These are phyloP conservation scores for Pseudoscleropodium purum DNA, from an alignment of 225 moss, liverwort and hornwort genomes.

Conservation along the genomic window DNA sequence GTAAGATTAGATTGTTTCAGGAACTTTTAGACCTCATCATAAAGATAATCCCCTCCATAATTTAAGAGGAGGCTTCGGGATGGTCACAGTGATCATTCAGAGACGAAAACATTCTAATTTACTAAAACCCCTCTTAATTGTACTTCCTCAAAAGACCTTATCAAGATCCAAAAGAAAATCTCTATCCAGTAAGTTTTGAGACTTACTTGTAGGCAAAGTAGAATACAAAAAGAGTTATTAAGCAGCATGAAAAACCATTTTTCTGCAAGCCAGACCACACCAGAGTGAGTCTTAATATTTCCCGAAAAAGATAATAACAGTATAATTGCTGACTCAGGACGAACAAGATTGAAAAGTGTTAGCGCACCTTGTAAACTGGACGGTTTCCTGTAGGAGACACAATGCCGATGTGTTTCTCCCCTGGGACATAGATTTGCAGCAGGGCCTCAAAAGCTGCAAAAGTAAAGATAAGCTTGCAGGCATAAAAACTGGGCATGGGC, in stretches of 20 bases:
- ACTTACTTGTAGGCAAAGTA: conserved; percentile 80
- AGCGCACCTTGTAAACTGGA: conserved; percentile 65
- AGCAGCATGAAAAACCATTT: conserved; percentile 72
- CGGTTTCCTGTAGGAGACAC: conserved; percentile 75
- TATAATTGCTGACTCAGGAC: not conserved
- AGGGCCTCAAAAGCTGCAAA: conserved; percentile 82
- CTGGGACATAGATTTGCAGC: conserved; percentile 70
- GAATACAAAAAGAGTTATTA: conserved; percentile 56
- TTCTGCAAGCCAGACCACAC: conserved; percentile 38
- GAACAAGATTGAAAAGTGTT: not conserved
- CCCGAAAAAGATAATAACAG: not conserved
- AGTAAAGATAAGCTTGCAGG: conserved; percentile 50
- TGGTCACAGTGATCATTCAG: not conserved
- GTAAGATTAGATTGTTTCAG: not conserved
- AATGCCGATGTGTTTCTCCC: conserved; percentile 55
- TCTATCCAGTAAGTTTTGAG: not conserved
- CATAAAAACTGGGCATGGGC: conserved; percentile 65
- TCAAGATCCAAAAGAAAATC: not conserved
- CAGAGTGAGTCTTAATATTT: not conserved
- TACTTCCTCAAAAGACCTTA: not conserved
- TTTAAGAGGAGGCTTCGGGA: not conserved
- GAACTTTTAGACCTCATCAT: not conserved
- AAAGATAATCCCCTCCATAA: not conserved
- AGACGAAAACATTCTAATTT: not conserved
- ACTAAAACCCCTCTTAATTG: not conserved